phyloP scores from a whole-genome alignment of 495 filamentous ascomycete genomes.

The Penicillium bovifimosum region DNA sequence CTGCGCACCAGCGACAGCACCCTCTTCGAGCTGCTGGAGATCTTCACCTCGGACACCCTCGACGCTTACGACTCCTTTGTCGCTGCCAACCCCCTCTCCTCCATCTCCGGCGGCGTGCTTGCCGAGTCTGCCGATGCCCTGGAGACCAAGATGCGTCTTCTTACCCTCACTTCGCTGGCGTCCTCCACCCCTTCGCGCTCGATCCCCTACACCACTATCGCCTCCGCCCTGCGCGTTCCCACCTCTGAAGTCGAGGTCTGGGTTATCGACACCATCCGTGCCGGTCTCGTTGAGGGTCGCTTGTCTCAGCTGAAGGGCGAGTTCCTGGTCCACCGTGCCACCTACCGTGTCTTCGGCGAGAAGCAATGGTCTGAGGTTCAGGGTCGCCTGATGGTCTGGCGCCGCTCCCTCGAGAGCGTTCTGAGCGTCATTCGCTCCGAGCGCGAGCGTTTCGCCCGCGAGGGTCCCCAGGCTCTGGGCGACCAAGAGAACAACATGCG shows the following conservation, averaged over 20 bases:
- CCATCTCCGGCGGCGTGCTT: constrained; percentile 42
- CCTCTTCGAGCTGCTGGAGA: constrained; percentile 85
- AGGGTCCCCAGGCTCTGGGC: constrained; percentile 36
- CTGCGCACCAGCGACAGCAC: constrained; percentile 75
- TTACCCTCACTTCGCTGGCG: constrained; percentile 86
- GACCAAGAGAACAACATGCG: constrained; percentile 29
- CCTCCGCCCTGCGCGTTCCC: constrained; percentile 74
- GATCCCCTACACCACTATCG: constrained; percentile 78
- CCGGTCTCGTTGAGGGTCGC: constrained; percentile 90
- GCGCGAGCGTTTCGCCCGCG: constrained; percentile 57
- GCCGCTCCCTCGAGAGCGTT: constrained; percentile 67
- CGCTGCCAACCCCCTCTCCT: constrained; percentile 35
- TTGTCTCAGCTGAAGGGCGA: constrained; percentile 83
- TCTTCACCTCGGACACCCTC: constrained; percentile 86
- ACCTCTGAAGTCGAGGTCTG: constrained; percentile 87
- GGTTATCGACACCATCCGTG: constrained; percentile 96
- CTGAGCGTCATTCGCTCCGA: constrained; percentile 68
- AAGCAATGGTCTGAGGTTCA: constrained; percentile 97
- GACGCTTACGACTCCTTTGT: constrained; percentile 95
- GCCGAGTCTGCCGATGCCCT: constrained; percentile 68
- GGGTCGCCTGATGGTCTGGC: constrained; percentile 83
- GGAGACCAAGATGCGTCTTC: constrained; percentile 88
- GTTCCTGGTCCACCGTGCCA: constrained; percentile 90
- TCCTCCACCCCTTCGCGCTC: constrained; percentile 75
- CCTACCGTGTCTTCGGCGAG: constrained; percentile 93